Evolutionary conservation across 2,329 filamentous ascomycete genomes (phyloP).

Genomic region (Ascocoryne sarcoides): DNA sequence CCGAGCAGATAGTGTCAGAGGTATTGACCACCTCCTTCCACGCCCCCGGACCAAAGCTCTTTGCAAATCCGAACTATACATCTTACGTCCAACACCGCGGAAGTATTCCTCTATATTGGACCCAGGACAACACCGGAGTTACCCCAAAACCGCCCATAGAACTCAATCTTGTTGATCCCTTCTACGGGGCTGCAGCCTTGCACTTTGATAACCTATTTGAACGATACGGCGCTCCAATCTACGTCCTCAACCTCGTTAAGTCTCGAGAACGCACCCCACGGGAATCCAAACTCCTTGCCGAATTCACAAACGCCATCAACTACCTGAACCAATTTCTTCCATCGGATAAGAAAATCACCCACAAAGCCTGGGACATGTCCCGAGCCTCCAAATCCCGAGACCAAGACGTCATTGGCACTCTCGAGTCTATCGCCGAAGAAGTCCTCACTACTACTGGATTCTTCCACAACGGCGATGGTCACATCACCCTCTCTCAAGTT

Average conservation of each 20-base stretch:
- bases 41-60: slow-evolving; percentile 75
- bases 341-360: slow-evolving; percentile 72
- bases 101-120: slow-evolving; percentile 96
- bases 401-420: slow-evolving; percentile 85
- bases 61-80: slow-evolving; percentile 83
- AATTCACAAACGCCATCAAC: slow-evolving; percentile 78
- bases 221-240: slow-evolving; percentile 85
- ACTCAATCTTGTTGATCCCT: slow-evolving; percentile 89
- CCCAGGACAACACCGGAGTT: slow-evolving; percentile 89
- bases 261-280: slow-evolving; percentile 77
- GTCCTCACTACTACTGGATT: slow-evolving; percentile 82
- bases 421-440: slow-evolving; percentile 83
- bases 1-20: slow-evolving; percentile 95
- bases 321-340: slow-evolving; percentile 96
- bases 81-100: slow-evolving; percentile 96
- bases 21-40: slow-evolving; percentile 93
- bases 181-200: slow-evolving; percentile 83
- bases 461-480: slow-evolving; percentile 82
- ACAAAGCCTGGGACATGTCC: slow-evolving; percentile 98
- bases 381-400: slow-evolving; percentile 85
- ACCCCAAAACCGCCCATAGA: slow-evolving; percentile 95
- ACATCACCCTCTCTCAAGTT: slow-evolving; percentile 54
- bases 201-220: slow-evolving; percentile 95
- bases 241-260: slow-evolving; percentile 87
- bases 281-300: slow-evolving; percentile 81